Percentiles rank a stretch among this genome's conserved stretches.
Evolutionary conservation across 179 eudicot genomes (phyloP).

Genomic region (Heliamphora pulchella): DNA sequence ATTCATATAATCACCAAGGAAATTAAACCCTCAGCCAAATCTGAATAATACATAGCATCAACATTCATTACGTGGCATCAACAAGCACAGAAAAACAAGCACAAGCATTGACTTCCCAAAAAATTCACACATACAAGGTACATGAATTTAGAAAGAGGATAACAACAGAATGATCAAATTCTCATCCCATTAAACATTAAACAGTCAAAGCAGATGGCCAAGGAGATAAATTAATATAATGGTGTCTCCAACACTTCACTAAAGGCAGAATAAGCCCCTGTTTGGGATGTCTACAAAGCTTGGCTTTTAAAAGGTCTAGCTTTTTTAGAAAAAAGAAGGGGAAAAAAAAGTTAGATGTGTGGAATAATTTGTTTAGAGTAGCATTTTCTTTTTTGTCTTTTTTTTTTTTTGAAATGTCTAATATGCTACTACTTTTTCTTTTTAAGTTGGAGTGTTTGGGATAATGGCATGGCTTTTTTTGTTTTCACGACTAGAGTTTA

Average conservation of each 20-base stretch:
- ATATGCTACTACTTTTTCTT: too few relatives aligned
- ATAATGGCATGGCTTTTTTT: too few relatives aligned
- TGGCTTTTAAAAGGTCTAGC: too few relatives aligned
- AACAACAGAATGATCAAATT: neutral
- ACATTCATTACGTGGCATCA: slow-evolving; percentile 5
- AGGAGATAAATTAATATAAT: neutral
- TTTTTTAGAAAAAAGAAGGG: too few relatives aligned
- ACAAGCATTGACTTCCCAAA: neutral
- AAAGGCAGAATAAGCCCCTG: neutral
- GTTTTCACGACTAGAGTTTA: too few relatives aligned
- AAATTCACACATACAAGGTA: neutral
- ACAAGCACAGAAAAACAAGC: neutral
- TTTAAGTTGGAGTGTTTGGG: too few relatives aligned
- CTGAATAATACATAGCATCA: neutral
- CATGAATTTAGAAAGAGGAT: neutral
- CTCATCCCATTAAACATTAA: neutral
- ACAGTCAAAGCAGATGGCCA: neutral
- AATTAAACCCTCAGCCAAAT: slow-evolving; percentile 11
- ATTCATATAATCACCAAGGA: neutral
- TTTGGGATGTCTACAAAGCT: too few relatives aligned
- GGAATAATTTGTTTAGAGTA: too few relatives aligned
- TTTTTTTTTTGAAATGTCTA: too few relatives aligned
- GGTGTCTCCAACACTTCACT: neutral
- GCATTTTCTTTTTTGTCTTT: too few relatives aligned
- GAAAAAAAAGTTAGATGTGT: too few relatives aligned